Conservation (phyloP, 2,329 filamentous ascomycete genomes). For the Sporothrix brasiliensis region DNA sequence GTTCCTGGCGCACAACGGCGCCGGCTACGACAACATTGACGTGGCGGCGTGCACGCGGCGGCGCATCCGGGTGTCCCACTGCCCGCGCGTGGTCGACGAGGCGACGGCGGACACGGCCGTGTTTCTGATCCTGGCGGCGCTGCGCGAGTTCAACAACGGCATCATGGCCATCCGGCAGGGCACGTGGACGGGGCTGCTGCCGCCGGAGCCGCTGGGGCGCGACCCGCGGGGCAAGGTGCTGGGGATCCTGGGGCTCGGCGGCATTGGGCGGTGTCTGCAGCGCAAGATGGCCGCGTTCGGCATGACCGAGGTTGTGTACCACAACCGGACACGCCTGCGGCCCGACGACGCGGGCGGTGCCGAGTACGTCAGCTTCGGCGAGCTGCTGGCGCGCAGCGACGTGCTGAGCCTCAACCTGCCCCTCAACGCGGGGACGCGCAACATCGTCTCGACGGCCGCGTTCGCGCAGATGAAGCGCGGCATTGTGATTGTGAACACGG, state of each 20-base stretch:
- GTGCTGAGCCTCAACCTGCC: constrained; percentile 59
- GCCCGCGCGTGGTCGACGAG: constrained; percentile 68
- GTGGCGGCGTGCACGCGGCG: constrained; percentile 62
- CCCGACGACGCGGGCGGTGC: constrained; percentile 47
- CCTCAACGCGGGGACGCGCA: constrained; percentile 48
- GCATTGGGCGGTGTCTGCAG: constrained; percentile 57
- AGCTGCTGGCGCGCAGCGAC: constrained; percentile 56
- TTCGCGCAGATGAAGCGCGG: constrained; percentile 59
- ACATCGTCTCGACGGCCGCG: constrained; percentile 56
- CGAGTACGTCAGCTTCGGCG: constrained; percentile 59
- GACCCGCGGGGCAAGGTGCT: constrained; percentile 67
- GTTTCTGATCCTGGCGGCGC: constrained; percentile 70
- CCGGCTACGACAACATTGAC: constrained; percentile 72
- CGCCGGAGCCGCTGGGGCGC: constrained; percentile 52
- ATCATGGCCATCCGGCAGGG: constrained; percentile 62
- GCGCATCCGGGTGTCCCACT: constrained; percentile 66
- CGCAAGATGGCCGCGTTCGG: constrained; percentile 56
- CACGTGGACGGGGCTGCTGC: constrained; percentile 60
- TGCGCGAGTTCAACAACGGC: constrained; percentile 65
- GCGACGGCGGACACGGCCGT: constrained; percentile 72
- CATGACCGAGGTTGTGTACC: constrained; percentile 58
- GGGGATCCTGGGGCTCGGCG: constrained; percentile 63
- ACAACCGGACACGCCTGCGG: constrained; percentile 52
- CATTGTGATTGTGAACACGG: constrained; percentile 58
- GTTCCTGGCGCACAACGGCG: constrained; percentile 30